phyloP scores from a whole-genome alignment of 2,329 filamentous ascomycete species.

The Juglanconis sp. region DNA sequence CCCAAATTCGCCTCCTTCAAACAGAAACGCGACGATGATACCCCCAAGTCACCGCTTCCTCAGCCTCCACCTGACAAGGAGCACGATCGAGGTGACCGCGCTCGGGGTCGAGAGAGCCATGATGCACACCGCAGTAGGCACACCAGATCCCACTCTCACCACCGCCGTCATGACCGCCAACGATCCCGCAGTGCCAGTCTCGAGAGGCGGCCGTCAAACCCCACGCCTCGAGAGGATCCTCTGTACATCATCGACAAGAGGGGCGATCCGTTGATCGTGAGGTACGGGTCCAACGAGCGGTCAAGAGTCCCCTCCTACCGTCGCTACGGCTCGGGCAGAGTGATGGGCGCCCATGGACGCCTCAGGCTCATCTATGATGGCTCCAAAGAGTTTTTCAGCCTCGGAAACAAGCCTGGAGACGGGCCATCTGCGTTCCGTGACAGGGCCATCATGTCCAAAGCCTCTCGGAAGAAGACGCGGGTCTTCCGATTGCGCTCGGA shows the following conservation, averaged over 20 bases:
- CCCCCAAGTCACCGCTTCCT: not conserved
- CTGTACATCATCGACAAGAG: constrained; percentile 66
- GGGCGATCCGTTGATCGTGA: constrained; percentile 72
- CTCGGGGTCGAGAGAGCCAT: constrained; percentile 4
- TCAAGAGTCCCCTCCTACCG: constrained; percentile 70
- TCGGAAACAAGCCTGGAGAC: constrained; percentile 38
- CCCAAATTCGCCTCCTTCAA: constrained; percentile 29
- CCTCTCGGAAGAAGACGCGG: constrained; percentile 34
- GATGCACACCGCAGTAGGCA: constrained; percentile 4
- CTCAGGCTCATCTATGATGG: constrained; percentile 66
- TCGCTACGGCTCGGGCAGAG: constrained; percentile 63
- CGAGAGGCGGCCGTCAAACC: not conserved
- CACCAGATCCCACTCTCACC: constrained; percentile 5
- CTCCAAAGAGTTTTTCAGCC: constrained; percentile 53
- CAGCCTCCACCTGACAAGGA: not conserved
- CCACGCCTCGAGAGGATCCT: constrained; percentile 13
- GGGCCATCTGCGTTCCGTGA: constrained; percentile 39
- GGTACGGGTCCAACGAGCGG: constrained; percentile 71
- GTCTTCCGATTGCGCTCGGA: constrained; percentile 37
- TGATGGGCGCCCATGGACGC: constrained; percentile 63
- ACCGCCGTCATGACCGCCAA: constrained; percentile 10
- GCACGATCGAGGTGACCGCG: not conserved
- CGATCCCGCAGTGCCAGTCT: constrained; percentile 10
- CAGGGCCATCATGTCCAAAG: constrained; percentile 46
- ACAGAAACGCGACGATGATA: not conserved